Evolutionary conservation across 1,139 yeast species (phyloP), one percentile per base, ranked within the genome.

Genomic region (Nakaseomyces glabratus): DNA sequence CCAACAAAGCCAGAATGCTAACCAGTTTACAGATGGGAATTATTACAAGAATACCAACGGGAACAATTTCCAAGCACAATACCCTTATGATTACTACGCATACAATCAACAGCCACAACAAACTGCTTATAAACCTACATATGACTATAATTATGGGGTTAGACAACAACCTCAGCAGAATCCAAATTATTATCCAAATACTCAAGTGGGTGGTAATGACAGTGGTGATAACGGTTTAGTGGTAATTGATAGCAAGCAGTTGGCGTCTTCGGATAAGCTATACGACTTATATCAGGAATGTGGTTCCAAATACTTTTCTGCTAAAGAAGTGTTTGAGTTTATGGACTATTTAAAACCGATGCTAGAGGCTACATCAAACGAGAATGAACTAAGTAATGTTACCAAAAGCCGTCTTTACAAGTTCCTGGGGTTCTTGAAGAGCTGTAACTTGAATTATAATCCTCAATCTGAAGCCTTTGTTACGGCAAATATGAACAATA

Each of bases 231-330:
- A 51, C 31, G 57, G 58, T 6, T 28, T 53, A 10, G 20, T 48
- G 4, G 34, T 53, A 14, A 29, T 41, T 14, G 37, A 45, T 21
- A 49, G 48, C 4, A 52, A 47, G 19, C 45, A 45, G 26, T 34
- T 52, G 13, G 39, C 45, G 11, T 49, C 57, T 3, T 48, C 55
- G 3, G 32, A 41, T 3, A 57, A 54, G 20, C 40, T 55, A 20
- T 48, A 46, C 21, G 41, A 47, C 20, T 41, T 52, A 20, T 54
- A 55, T 39, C 35, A 41, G 8, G 49, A 51, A 16, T 51, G 51
- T 34, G 58, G 58, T 10, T 36, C 45, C n/a, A 48, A 52, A 23
- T 55, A 55, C 35, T 55, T 55, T 33, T 51, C 60, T 3, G 46
- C 51, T 23, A 35, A 38, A 4, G 38, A 39, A 12, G 57, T 51